Base-by-base conservation (phyloP, 2,329 filamentous ascomycete genomes). In the Ploettnerulaceae sp. region DNA sequence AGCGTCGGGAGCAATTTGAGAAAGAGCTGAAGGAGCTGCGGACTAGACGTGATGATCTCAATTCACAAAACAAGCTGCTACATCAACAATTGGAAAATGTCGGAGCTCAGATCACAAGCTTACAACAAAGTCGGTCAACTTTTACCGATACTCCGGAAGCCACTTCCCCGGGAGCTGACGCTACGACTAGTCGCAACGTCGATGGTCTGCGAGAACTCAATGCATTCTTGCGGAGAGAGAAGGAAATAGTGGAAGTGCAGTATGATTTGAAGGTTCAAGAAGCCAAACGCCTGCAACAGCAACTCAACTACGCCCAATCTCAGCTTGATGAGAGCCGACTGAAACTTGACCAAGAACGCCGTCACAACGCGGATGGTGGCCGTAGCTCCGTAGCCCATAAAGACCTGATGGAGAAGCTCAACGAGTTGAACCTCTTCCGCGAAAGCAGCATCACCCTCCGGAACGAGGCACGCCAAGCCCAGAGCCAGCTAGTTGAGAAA, bases 221-320 rank as follows among this genome's bases (percentile, higher is more conserved):
- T 68, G 85, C 80, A 52, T 98, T 93, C 65, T 72, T 98, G 51
- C 84, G 91, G 35, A 85, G 89, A 32, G 94, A 98, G 69, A 98
- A 97, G 72, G 93, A 97, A 64, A 97, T 98, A 55, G 77, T 96
- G 7, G 91, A 98, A 58, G 88, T 96, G n/a, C 91, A 97, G 61
- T 86, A 89, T 59, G 90, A 96, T 57, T 74, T 97, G 34, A 90
- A 91, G 59, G 76, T 82, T 0, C 88, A 95, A 59, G 93, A 98
- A 67, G 76, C 81, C 44, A 95, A 94, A 67, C 82, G 93, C 44
- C 69, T 96, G 32, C 87, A 91, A 61, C 89, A 96, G 59, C 89
- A 97, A 62, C 76, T 96, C 18, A 85, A 95, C 40, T 90, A 95
- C 63, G 76, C 84, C 7, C 88, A 93, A 59, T 80, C 80, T 17